A percentile compares a stretch with the other conserved stretches of the same genome.
Evolutionary conservation across 2,329 filamentous ascomycete genomes (phyloP).

Genomic region (Aspergillus pseudoterreus): DNA sequence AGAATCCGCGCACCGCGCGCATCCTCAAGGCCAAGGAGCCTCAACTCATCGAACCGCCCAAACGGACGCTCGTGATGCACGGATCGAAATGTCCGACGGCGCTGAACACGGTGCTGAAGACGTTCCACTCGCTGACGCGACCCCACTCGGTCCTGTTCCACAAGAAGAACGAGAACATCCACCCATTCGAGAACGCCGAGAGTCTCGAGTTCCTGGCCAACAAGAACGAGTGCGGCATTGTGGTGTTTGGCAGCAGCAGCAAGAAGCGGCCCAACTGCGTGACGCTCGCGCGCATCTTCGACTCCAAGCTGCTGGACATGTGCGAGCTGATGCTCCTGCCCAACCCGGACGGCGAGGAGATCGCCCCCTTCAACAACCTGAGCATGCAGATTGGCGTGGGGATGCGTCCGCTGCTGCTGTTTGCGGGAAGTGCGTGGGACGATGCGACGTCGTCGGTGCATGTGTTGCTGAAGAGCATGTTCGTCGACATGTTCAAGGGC

Average conservation of each 20-base stretch:
- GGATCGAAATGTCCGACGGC: conserved; percentile 81
- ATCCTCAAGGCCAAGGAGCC: conserved; percentile 90
- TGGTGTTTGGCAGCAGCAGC: conserved; percentile 78
- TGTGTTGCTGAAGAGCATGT: conserved; percentile 78
- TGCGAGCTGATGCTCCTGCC: conserved; percentile 81
- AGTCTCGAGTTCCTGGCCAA: conserved; percentile 92
- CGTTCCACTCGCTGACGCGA: conserved; percentile 79
- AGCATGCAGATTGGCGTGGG: conserved; percentile 68
- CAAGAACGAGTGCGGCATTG: conserved; percentile 88
- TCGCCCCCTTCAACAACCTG: conserved; percentile 47
- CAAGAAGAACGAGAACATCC: conserved; percentile 88
- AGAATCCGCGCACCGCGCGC: conserved; percentile 87
- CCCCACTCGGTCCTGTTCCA: conserved; percentile 85
- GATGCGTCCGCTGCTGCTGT: conserved; percentile 84
- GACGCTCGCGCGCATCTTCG: conserved; percentile 78
- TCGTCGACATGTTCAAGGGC: conserved; percentile 88
- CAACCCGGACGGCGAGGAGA: conserved; percentile 50
- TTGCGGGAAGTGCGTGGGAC: conserved; percentile 84
- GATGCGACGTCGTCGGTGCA: conserved; percentile 75
- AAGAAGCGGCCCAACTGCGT: conserved; percentile 96
- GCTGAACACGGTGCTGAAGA: conserved; percentile 76
- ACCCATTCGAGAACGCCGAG: conserved; percentile 85
- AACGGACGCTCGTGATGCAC: conserved; percentile 83
- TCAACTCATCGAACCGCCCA: conserved; percentile 84
- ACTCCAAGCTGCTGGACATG: conserved; percentile 90